Evolutionary conservation across 1,284 basidiomycete species (phyloP), one percentile per base, ranked within the genome.

Genomic region (Gymnopus androsaceus): DNA sequence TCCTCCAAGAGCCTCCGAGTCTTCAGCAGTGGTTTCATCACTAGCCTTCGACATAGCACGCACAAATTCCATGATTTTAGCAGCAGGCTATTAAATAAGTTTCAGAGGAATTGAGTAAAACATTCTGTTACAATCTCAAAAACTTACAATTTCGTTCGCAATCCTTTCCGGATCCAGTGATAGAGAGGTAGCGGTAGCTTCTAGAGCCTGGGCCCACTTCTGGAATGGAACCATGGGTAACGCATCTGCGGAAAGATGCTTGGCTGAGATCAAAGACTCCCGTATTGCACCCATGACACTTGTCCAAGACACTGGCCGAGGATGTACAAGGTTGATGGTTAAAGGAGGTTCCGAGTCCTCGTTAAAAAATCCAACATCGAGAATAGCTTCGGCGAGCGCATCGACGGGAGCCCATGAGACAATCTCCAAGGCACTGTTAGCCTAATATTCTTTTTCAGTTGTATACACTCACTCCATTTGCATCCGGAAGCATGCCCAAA

Each of bases 311-410:
- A 69, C 54, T 2, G 74, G 72, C 15, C 64, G 59, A 1, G 75
- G 74, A 59, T 75, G 74, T 1, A 72, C 71, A 5, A 75, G 33
- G 53, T 75, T 75, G 11, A 53, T 37, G 11, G 40, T 42, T 0
- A 53, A 12, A 11, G 51, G 51, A 34, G 19, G 33, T 23, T n/a
- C n/a, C n/a, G n/a, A n/a, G n/a, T 45, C 25, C 9, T 44, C 42
- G 8, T 33, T 37, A n/a, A 31, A 3, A 11, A 44, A 36, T 17
- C 27, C 41, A 25, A 53, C 31, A 30, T 53, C 51, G n/a, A 45
- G 41, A 17, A 53, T 46, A 6, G 41, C 40, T 12, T 37, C 33
- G 1, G 51, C 40, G 30, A 53, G 12, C 12, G 42, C 42, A 27
- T 53, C 42, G 6, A 46, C 25, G 8, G 51, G 51, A 23, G 23